Conservation (phyloP, 768 basidiomycete species). For the Roridomyces roridus region DNA sequence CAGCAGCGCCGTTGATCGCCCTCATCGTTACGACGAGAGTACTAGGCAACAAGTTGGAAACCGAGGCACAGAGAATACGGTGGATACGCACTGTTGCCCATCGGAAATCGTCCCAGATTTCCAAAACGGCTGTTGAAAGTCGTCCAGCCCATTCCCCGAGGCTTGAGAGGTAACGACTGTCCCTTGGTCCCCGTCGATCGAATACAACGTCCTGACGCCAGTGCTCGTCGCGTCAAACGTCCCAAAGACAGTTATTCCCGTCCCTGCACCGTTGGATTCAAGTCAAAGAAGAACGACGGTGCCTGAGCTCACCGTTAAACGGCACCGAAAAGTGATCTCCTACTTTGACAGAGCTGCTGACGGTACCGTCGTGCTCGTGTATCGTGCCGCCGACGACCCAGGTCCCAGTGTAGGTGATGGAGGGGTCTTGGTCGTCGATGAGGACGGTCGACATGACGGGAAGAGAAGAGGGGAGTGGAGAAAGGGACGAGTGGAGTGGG, state of each 20-base stretch:
- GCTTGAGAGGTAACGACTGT: not conserved
- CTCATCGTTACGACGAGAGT: too few relatives aligned
- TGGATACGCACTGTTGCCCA: too few relatives aligned
- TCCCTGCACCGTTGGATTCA: not conserved
- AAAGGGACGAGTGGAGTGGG: too few relatives aligned
- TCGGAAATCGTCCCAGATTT: too few relatives aligned
- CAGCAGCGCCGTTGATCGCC: too few relatives aligned
- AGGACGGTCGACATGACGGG: not conserved
- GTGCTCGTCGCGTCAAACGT: slow-evolving; percentile 1
- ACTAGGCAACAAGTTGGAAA: too few relatives aligned
- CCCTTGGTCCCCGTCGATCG: slow-evolving; percentile 1
- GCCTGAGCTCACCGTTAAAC: not conserved
- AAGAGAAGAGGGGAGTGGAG: too few relatives aligned
- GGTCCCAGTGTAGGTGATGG: not conserved
- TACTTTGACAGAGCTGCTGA: not conserved
- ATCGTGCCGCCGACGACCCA: slow-evolving; percentile 3
- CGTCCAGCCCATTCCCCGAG: not conserved
- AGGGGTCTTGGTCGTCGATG: slow-evolving; percentile 8
- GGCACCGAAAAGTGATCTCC: slow-evolving; percentile 6
- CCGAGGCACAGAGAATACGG: too few relatives aligned
- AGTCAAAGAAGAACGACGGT: not conserved
- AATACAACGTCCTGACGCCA: slow-evolving; percentile 1
- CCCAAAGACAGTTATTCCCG: slow-evolving; percentile 4
- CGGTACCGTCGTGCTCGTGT: not conserved
- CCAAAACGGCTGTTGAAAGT: too few relatives aligned